A percentile compares a stretch with the other conserved stretches of the same genome.
Evolutionary conservation across 148 eudicot genomes (phyloP).

Genomic region (Chenopodium suecicum): DNA sequence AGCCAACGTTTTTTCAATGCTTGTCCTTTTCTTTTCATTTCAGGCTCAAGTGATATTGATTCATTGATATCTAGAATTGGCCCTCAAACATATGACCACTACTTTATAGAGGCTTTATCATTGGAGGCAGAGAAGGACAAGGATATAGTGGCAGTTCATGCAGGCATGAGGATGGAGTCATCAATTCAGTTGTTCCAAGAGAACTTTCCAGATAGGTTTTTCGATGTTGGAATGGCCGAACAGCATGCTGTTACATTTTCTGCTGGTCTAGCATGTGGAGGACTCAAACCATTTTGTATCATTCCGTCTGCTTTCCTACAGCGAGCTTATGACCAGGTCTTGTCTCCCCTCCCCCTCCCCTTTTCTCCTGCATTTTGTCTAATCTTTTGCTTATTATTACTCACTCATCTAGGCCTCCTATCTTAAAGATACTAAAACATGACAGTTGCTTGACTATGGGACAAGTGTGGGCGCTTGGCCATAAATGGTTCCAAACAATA

Average conservation of each 20-base stretch:
- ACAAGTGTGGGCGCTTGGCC: not conserved
- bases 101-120: constrained; percentile 63
- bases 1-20: not conserved
- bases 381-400: not conserved
- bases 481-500: too few species aligned
- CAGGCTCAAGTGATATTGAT: constrained; percentile 41
- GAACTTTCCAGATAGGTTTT: constrained; percentile 69
- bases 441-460: not conserved
- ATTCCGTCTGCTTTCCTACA: constrained; percentile 88
- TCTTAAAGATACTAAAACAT: too few species aligned
- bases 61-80: constrained; percentile 29
- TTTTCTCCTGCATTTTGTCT: not conserved
- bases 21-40: constrained; percentile 12
- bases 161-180: constrained; percentile 71
- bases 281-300: constrained; percentile 84
- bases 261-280: constrained; percentile 89
- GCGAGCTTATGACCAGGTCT: constrained; percentile 92
- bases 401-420: not conserved
- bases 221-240: constrained; percentile 92
- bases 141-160: constrained; percentile 79
- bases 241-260: constrained; percentile 97
- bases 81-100: constrained; percentile 62
- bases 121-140: constrained; percentile 63
- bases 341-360: not conserved
- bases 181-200: constrained; percentile 55